These are phyloP conservation scores for Coemansia sp. DNA, from an alignment of 192 early-diverging fungal species.

Conservation along the genomic window DNA sequence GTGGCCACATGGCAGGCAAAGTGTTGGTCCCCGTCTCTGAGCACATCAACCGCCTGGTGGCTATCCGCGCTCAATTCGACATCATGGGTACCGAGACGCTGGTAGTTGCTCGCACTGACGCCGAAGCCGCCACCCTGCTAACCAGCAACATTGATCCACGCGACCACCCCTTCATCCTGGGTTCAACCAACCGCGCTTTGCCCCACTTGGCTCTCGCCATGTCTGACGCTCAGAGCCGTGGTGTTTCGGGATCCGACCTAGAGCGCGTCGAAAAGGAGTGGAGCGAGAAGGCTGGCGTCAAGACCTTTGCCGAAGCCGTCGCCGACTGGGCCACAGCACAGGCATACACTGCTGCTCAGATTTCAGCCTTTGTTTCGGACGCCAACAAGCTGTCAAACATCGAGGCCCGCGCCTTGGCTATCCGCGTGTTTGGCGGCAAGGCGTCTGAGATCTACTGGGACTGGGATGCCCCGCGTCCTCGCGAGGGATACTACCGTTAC, in stretches of 20 bases:
- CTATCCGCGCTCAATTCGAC: conserved; percentile 94
- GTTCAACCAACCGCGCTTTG: conserved; percentile 81
- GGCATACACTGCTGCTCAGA: conserved; percentile 58
- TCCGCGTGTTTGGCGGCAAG: conserved; percentile 50
- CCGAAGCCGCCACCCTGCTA: conserved; percentile 95
- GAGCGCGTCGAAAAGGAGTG: conserved; percentile 84
- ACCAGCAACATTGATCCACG: conserved; percentile 94
- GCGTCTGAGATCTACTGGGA: conserved; percentile 68
- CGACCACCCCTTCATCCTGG: conserved; percentile 95
- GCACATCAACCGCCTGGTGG: conserved; percentile 95
- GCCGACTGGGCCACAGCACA: conserved; percentile 61
- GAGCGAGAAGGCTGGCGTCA: conserved; percentile 75
- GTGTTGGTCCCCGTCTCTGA: conserved; percentile 97
- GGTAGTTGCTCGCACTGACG: conserved; percentile 92
- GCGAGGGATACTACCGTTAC: conserved; percentile 97
- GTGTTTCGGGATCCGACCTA: conserved; percentile 71
- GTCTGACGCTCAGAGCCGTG: conserved; percentile 75
- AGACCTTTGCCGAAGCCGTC: conserved; percentile 80
- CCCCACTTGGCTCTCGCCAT: conserved; percentile 73
- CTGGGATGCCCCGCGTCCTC: conserved; percentile 87
- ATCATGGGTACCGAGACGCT: conserved; percentile 97
- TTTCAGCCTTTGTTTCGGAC: conserved; percentile 46
- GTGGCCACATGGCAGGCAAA: conserved; percentile 99
- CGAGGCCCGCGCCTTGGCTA: conserved; percentile 81
- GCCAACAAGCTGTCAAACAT: conserved; percentile 70